phyloP scores from a whole-genome alignment of 805 yeast genomes.

The Yamadazyma olivae region DNA sequence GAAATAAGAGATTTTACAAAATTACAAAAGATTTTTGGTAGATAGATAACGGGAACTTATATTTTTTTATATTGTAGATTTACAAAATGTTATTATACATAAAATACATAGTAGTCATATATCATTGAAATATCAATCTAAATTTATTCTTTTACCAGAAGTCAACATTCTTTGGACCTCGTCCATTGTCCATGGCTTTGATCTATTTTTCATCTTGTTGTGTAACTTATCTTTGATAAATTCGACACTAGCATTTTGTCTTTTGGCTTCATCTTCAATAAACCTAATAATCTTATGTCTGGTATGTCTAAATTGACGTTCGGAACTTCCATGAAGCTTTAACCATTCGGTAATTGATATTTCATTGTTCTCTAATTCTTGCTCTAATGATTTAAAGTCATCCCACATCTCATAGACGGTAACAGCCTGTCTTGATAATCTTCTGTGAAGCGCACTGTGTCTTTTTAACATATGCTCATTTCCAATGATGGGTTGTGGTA shows the following conservation, averaged over 20 bases:
- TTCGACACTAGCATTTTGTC: slow-evolving; percentile 17
- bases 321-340: slow-evolving; percentile 26
- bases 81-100: too few relatives aligned
- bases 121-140: too few relatives aligned
- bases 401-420: slow-evolving; percentile 33
- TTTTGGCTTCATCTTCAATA: slow-evolving; percentile 26
- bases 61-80: too few relatives aligned
- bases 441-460: slow-evolving; percentile 17
- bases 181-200: slow-evolving; percentile 30
- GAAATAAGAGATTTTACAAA: not conserved
- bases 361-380: slow-evolving; percentile 19
- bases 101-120: too few relatives aligned
- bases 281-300: slow-evolving; percentile 25
- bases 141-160: slow-evolving; percentile 21
- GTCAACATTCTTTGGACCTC: slow-evolving; percentile 32
- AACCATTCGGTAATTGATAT: slow-evolving; percentile 28
- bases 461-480: slow-evolving; percentile 12
- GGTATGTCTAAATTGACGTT: slow-evolving; percentile 27
- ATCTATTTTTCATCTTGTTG: slow-evolving; percentile 24
- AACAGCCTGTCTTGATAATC: slow-evolving; percentile 26
- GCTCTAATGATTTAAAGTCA: slow-evolving; percentile 27
- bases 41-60: too few relatives aligned
- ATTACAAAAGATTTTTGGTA: too few relatives aligned
- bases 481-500: slow-evolving; percentile 3
- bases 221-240: slow-evolving; percentile 24